Evolutionary conservation across 306 rosid species (phyloP).

Genomic region (Sechiopsis laciniata): DNA sequence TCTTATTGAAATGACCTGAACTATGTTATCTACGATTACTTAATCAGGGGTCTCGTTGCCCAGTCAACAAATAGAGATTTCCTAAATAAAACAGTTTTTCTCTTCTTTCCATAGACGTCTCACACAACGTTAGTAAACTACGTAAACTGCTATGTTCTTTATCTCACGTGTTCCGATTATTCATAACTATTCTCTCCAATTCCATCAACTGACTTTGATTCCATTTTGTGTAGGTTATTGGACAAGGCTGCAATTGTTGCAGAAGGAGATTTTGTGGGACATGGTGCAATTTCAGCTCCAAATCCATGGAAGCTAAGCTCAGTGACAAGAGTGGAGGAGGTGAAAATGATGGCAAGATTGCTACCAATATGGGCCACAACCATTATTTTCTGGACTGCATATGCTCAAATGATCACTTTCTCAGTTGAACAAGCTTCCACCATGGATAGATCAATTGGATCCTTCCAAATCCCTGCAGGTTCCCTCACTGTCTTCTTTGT

Average conservation of each 20-base stretch:
- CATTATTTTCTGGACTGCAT: constrained; percentile 82
- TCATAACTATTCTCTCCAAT: too few relatives aligned
- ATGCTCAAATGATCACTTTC: constrained; percentile 92
- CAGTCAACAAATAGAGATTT: too few relatives aligned
- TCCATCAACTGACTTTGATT: background rate
- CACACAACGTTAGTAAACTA: too few relatives aligned
- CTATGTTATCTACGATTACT: too few relatives aligned
- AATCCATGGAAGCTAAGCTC: constrained; percentile 79
- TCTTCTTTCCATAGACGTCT: too few relatives aligned
- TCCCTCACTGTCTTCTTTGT: constrained; percentile 88
- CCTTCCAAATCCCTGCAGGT: constrained; percentile 90
- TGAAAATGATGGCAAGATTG: constrained; percentile 75
- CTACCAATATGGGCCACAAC: constrained; percentile 95
- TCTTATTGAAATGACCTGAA: too few relatives aligned
- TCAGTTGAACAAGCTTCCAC: constrained; percentile 93
- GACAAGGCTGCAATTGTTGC: constrained; percentile 72
- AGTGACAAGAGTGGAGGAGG: constrained; percentile 76
- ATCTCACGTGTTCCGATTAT: too few relatives aligned
- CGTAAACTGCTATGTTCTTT: too few relatives aligned
- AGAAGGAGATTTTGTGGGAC: constrained; percentile 51
- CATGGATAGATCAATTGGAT: constrained; percentile 59
- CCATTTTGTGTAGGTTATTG: constrained; percentile 39
- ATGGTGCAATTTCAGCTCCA: constrained; percentile 30
- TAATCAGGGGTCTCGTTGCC: too few relatives aligned
- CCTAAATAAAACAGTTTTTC: too few relatives aligned